Base-by-base conservation (phyloP, 164 flowering plant genomes). In the Hamamelis virginiana region DNA sequence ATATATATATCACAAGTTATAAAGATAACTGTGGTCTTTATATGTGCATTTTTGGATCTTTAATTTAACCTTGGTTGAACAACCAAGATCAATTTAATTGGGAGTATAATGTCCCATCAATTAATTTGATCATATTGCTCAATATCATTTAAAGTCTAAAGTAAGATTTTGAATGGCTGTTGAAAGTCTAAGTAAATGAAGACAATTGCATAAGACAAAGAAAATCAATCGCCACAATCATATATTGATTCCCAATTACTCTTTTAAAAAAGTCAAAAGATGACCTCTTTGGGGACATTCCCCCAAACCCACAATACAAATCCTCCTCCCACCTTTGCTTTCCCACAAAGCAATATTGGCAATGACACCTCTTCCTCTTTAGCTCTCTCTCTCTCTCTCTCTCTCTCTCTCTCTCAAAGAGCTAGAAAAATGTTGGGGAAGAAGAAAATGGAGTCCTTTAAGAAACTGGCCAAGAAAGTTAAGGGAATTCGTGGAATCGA, bases 391-490 rank as follows among this genome's bases (percentile, higher is more conserved):
- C 65, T 48, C 38, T 65, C 43, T 27, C 26, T 50, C 45, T 60
- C 8, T 58, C 38, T 38, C 60, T 41, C 51, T 15, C 57, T 21
- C 27, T 33, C 41, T 33, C 2, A 33, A 41, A 33, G 15, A 33
- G 12, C 60, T 26, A 70, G 15, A 11, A 71, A 51, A 51, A 86
- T 85, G 87, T 62, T 85, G 46, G 80, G 83, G 18, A 87, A 77
- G 18, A 87, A 77, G 65, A 87, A 78, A 65, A 69, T 85, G 66
- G 74, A 56, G 23, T 77, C 87, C 6, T 61, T 87, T 59, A 83
- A 76, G 80, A 85, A 78, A 52, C 81, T 85, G 48, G 87, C 85
- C 47, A 87, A 78, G 78, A 87, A 74, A 64, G 80, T 75, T 52
- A 83, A 80, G 78, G 78, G 50, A 1, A 67, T 65, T 9, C 58